Evolutionary conservation across 2,329 filamentous ascomycete species (phyloP), one percentile per base, ranked within the genome.

Genomic region (Hymenoscyphus linearis): DNA sequence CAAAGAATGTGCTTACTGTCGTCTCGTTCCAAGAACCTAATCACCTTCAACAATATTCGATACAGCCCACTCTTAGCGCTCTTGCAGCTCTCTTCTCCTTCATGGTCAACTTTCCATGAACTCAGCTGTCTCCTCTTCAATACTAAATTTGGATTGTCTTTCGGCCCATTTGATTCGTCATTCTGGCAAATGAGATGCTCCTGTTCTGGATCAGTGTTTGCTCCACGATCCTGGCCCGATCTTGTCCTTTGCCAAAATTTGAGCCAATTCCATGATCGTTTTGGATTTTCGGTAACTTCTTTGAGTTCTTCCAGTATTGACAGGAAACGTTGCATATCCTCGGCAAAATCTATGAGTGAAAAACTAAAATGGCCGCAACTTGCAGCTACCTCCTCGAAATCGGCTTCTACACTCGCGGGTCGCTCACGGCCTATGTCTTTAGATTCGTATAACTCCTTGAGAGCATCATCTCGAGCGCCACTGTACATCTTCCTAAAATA

Each of bases 331-430:
- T 90, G 85, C 77, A 96, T 89, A 71, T 97, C 92, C 71, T 96
- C 90, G 0, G 91, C 93, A 71, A 98, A 93, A 67, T 95, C 90
- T 65, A 95, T 85, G 27, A 99, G 79, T 52, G 90, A 96, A 73
- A 95, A 97, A 71, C 90, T 93, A 72, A 98, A 99, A 75, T 98
- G 93, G 0, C 95, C 93, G 71, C 95, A 99, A 60, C 93, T 96
- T n/a, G 95, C 93, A 47, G 93, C 93, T 12, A 98, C 93, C 74
- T 99, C 95, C 73, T 99, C 95, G 61, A 96, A 92, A 73, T 98
- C 95, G 2, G 93, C 95, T 71, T 96, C 88, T 9, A 93, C 82
- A 64, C 89, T 88, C 58, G 91, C 82, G 0, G 88, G 87, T 50
- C 85, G 82, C 2, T 85, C 79, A 61, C 85, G 85, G 12, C 84